Conservation (phyloP, 2,329 filamentous ascomycete species). For the Colletotrichum noveboracense region DNA sequence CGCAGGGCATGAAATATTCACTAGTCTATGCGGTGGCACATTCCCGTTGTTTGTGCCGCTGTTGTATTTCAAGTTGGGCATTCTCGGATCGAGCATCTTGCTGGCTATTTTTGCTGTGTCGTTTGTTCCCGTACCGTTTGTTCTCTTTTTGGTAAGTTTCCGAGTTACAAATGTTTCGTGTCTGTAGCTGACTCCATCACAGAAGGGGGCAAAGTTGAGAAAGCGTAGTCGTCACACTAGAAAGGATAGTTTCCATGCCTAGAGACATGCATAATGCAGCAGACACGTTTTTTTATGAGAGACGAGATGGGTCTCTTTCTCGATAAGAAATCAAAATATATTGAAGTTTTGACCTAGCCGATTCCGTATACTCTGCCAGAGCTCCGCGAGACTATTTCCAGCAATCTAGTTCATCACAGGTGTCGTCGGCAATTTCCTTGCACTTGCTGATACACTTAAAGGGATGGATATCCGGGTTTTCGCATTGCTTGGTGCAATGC, state of each 20-base stretch:
- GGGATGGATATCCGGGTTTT: no score
- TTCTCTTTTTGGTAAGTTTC: conserved; percentile 22
- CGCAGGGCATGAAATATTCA: conserved; percentile 10
- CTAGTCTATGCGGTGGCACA: conserved; percentile 2
- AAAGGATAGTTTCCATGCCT: not conserved
- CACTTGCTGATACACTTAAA: not conserved
- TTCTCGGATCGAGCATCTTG: conserved; percentile 6
- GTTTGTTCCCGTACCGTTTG: conserved; percentile 3
- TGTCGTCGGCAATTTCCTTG: not conserved
- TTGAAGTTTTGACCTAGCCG: not conserved
- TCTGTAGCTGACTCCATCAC: not conserved
- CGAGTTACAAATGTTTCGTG: fast-evolving
- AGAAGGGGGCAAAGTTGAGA: conserved; percentile 4
- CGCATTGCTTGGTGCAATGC: no score
- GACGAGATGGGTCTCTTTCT: not conserved
- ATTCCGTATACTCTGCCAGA: not conserved
- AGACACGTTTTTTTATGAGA: no score
- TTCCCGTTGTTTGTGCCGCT: conserved; percentile 8
- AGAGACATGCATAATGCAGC: not conserved
- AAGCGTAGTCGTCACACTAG: not conserved
- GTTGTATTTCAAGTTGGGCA: not conserved
- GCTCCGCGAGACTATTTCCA: not conserved
- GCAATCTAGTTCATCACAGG: not conserved
- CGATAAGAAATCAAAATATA: not conserved
- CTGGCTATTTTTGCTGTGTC: conserved; percentile 3